Evolutionary conservation across 495 filamentous ascomycete genomes (phyloP), one percentile per base, ranked within the genome.

Genomic region (Aspergillus cavernicola): DNA sequence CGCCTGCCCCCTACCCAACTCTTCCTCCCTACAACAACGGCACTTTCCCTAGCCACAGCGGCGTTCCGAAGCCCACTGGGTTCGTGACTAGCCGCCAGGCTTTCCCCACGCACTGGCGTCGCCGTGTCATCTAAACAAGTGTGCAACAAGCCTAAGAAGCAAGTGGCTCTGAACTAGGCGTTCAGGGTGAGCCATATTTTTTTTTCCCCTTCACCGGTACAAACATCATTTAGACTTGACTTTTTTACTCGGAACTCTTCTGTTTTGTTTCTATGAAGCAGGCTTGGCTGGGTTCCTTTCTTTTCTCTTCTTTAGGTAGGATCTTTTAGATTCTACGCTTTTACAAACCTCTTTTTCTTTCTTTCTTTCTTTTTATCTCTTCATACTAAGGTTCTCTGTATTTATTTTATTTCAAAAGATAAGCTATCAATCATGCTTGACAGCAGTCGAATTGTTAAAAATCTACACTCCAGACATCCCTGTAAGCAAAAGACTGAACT

Each of bases 11-110:
- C 42, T 56, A 44, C 57, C 57, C 55, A 45, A 53, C 19, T 52
- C 62, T 46, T 66, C 68, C 48, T 66, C 56, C 59, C 54, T 68
- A 71, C 56, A 63, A 53, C 60, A 74, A 74, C 58, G 66, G 68
- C 54, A 77, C 70, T 37, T 45, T 51, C 24, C 59, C 67, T 54
- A 32, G 56, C 59, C 55, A 56, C 60, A 59, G 65, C 58, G 62
- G 64, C 39, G 60, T 59, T 51, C 63, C 60, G 40, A 70, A 57
- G 53, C 63, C 63, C 44, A 64, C 55, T 42, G 62, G 62, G 35
- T 59, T 63, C 59, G 19, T 52, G 52, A 66, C 66, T 39, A 60
- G 50, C 52, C 58, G 51, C 15, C 23, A 29, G 28, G 56, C 20
- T 52, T 51, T 52, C 55, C 63, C 52, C 55, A 47, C 61, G 36